These are phyloP conservation scores for Globisporangium orthogonon DNA, from an alignment of 352 stramenopile genomes.

Conservation along the genomic window DNA sequence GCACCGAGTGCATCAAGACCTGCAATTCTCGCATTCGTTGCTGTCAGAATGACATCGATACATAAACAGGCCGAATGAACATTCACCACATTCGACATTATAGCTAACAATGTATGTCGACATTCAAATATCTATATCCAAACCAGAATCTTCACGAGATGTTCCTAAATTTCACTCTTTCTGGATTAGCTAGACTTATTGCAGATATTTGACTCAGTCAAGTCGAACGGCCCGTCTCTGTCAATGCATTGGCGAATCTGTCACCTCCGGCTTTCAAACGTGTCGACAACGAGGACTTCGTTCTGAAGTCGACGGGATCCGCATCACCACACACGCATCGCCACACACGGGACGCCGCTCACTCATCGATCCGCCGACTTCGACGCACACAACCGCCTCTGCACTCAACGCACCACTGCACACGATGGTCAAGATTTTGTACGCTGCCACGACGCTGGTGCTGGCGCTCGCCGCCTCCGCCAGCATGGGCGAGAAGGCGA, in stretches of 20 bases:
- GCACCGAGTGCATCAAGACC: too few species aligned
- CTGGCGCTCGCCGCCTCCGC: conserved; percentile 18
- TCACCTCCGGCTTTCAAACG: background rate
- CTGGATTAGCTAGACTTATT: too few species aligned
- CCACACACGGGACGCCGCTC: background rate
- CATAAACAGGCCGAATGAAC: too few species aligned
- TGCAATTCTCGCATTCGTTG: too few species aligned
- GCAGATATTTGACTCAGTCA: background rate
- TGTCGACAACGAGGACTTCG: background rate
- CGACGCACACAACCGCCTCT: background rate
- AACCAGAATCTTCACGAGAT: too few species aligned
- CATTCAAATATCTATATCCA: too few species aligned
- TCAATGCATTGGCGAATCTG: background rate
- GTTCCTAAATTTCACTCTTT: too few species aligned
- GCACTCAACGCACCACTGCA: background rate
- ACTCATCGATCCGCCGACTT: conserved; percentile 1
- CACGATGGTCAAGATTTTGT: conserved; percentile 42
- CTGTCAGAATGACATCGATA: too few species aligned
- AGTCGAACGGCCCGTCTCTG: background rate
- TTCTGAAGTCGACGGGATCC: too few species aligned
- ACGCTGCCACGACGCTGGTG: conserved; percentile 19
- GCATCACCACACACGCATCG: too few species aligned
- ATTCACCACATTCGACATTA: too few species aligned
- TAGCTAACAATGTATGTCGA: too few species aligned
- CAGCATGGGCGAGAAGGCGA: conserved; percentile 16